Evolutionary conservation across 2,329 filamentous ascomycete species (phyloP), one percentile per base, ranked within the genome.

Genomic region (Colletotrichum tropicale): DNA sequence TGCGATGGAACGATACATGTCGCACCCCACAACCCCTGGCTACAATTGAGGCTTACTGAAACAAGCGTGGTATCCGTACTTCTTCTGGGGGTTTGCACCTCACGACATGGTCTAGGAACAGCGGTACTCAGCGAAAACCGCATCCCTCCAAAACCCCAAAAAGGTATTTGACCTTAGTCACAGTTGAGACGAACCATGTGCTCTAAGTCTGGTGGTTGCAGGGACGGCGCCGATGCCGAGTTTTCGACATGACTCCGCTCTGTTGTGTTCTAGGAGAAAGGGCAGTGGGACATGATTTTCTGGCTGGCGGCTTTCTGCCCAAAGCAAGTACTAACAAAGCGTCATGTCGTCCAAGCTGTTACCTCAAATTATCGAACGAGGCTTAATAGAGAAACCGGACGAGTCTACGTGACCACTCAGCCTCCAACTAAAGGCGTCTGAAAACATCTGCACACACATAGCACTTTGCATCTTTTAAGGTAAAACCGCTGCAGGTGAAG

Each of bases 1-100:
- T 62, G 28, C 28, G 9, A 62, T 62, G 60, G 60, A 62, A 62
- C 60, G 30, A 62, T 32, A 10, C n/a, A 24, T 34, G 60, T 62
- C 32, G 13, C 60, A 36, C 60, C 30, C 60, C 60, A 24, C n/a
- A 34, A 21, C 60, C 60, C 60, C 60, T 62, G 30, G 28, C 60
- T 62, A 3, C 60, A 3, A 3, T 38, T 18, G 5, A 65, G 34
- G 34, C 34, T 65, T 13, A 15, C 61, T 65, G 61, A 65, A 65
- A 65, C 61, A 21, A 65, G 30, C 61, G 2, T 38, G 16, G 32
- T 65, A 52, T 52, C 43, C 43, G 43, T 13, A 32, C 21, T 43
- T 65, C 32, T 43, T 18, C 13, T 64, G n/a, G 61, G 32, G 32
- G 13, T 38, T 65, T 58, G 55, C 55, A 16, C 52, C 52, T 56